These are phyloP conservation scores for Rhodamnia rubescens DNA, from an alignment of 345 rosid genomes.

Conservation along the genomic window DNA sequence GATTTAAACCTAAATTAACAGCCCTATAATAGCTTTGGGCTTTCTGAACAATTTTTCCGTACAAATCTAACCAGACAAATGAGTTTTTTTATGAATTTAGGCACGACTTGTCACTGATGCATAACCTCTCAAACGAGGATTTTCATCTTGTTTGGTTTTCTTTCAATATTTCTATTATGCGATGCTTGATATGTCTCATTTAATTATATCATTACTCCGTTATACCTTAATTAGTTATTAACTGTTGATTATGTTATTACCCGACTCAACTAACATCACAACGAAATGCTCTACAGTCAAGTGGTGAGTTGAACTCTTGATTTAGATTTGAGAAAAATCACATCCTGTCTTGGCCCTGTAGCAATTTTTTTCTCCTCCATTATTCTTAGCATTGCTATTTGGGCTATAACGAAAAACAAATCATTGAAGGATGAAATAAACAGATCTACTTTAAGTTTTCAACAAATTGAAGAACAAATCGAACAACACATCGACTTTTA, in stretches of 20 bases:
- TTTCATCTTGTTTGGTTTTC: too few species aligned
- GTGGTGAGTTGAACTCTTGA: background rate
- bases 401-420: rapidly evolving
- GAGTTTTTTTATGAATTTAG: too few species aligned
- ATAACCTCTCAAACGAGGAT: too few species aligned
- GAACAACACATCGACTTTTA: rapidly evolving
- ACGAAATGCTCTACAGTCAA: background rate
- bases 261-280: rapidly evolving
- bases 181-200: too few species aligned
- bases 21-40: too few species aligned
- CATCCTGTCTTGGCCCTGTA: background rate
- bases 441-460: too few species aligned
- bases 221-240: too few species aligned
- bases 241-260: background rate
- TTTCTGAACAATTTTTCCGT: too few species aligned
- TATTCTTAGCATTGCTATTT: background rate
- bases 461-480: rapidly evolving
- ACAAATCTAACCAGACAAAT: too few species aligned
- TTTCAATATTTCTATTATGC: too few species aligned
- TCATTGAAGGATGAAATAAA: background rate
- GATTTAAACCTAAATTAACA: too few species aligned
- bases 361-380: background rate
- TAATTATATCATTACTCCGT: background rate
- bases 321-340: background rate
- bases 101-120: too few species aligned